These are phyloP conservation scores for Ceratocystis harringtonii DNA, from an alignment of 2,329 filamentous ascomycete genomes.

Conservation along the genomic window DNA sequence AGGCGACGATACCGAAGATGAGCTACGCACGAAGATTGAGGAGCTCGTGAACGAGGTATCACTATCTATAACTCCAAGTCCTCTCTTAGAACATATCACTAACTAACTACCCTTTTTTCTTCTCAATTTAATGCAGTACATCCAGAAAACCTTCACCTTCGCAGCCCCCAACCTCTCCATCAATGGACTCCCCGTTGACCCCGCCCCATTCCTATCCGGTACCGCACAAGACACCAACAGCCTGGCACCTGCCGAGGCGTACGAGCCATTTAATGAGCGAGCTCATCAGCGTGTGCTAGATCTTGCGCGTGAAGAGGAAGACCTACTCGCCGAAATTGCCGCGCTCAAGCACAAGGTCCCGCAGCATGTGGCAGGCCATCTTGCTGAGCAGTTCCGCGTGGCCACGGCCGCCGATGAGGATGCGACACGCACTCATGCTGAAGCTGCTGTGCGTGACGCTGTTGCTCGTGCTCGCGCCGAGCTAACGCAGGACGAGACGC, in stretches of 20 bases:
- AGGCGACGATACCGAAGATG: slow-evolving; percentile 34
- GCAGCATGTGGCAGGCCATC: slow-evolving; percentile 28
- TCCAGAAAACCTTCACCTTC: slow-evolving; percentile 43
- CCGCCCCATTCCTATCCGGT: slow-evolving; percentile 27
- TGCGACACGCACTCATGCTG: slow-evolving; percentile 25
- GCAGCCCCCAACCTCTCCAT: slow-evolving; percentile 46
- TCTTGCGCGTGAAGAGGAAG: slow-evolving; percentile 47
- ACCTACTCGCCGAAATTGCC: slow-evolving; percentile 48
- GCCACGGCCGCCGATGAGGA: slow-evolving; percentile 35
- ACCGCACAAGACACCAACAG: slow-evolving; percentile 17
- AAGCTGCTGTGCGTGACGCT: slow-evolving; percentile 18
- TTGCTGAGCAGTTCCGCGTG: slow-evolving; percentile 28
- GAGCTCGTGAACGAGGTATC: slow-evolving; percentile 42
- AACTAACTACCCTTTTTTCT: neutral
- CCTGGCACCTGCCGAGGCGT: slow-evolving; percentile 27
- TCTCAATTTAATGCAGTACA: slow-evolving; percentile 33
- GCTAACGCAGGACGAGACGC: slow-evolving; percentile 22
- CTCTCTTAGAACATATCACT: neutral
- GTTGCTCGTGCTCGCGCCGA: slow-evolving; percentile 19
- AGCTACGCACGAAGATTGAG: slow-evolving; percentile 44
- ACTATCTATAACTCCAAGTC: neutral
- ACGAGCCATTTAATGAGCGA: slow-evolving; percentile 46
- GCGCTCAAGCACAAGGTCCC: slow-evolving; percentile 41
- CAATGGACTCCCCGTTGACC: slow-evolving; percentile 41
- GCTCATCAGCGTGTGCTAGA: slow-evolving; percentile 44